These are phyloP conservation scores for Alternaria panax DNA, from an alignment of 2,329 filamentous ascomycete species.

Conservation along the genomic window DNA sequence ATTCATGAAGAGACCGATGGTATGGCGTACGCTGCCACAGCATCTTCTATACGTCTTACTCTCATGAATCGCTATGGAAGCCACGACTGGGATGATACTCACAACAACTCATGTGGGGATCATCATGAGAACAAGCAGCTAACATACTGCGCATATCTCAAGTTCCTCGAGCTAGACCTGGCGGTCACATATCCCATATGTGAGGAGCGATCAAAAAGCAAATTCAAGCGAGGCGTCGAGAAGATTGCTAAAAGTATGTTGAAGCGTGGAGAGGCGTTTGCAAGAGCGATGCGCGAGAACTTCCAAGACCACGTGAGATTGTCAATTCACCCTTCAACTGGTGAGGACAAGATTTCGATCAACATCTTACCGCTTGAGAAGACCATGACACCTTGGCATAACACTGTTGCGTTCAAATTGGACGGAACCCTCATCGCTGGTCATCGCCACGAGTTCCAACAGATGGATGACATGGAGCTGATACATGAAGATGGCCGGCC, in stretches of 20 bases:
- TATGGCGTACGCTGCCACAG: conserved; percentile 24
- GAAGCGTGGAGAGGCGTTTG: conserved; percentile 23
- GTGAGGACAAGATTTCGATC: conserved; percentile 32
- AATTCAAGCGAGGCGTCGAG: conserved; percentile 18
- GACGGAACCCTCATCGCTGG: conserved; percentile 11
- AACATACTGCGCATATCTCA: neutral
- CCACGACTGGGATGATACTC: neutral
- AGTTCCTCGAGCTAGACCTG: conserved; percentile 11
- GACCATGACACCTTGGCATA: conserved; percentile 29
- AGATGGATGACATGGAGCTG: conserved; percentile 10
- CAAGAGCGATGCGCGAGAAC: conserved; percentile 20
- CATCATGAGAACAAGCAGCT: conserved; percentile 15
- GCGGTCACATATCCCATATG: conserved; percentile 11
- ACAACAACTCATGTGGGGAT: neutral
- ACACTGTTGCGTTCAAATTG: conserved; percentile 18
- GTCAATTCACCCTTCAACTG: conserved; percentile 32
- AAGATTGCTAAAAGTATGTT: conserved; percentile 34
- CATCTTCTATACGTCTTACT: conserved; percentile 23
- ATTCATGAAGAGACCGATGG: conserved; percentile 18
- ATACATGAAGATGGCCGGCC: conserved; percentile 20
- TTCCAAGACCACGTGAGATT: conserved; percentile 28
- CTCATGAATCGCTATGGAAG: conserved; percentile 13
- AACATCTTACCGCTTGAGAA: conserved; percentile 19
- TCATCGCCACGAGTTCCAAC: too few relatives aligned
- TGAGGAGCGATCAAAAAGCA: conserved; percentile 14